Evolutionary conservation across 2,329 filamentous ascomycete species (phyloP).

Genomic region (Colletotrichum salicis): DNA sequence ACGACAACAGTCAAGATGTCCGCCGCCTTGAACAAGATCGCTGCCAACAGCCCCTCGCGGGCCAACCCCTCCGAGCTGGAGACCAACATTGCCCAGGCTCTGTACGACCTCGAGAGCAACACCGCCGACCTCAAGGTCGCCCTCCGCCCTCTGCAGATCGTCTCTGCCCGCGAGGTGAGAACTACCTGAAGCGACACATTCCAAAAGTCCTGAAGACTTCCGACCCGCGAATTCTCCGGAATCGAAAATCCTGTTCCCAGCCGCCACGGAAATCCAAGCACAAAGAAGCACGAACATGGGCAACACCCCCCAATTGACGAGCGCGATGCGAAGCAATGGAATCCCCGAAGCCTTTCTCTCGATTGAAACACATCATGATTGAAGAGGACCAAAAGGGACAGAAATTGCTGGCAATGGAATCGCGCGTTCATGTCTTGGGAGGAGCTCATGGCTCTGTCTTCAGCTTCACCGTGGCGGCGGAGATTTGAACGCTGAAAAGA

Average conservation of each 20-base stretch:
- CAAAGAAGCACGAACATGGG: no score
- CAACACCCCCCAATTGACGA: background rate
- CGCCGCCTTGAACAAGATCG: constrained; percentile 96
- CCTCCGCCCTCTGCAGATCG: constrained; percentile 97
- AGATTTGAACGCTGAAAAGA: constrained; percentile 39
- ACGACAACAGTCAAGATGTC: constrained; percentile 66
- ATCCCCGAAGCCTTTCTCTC: background rate
- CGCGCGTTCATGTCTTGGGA: background rate
- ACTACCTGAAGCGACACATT: constrained; percentile 49
- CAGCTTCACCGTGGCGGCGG: constrained; percentile 33
- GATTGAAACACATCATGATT: constrained; percentile 30
- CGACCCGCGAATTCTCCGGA: constrained; percentile 15
- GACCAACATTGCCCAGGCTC: constrained; percentile 94
- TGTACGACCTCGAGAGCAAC: constrained; percentile 99
- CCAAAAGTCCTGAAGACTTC: background rate
- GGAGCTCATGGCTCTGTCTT: background rate
- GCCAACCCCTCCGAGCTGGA: constrained; percentile 97
- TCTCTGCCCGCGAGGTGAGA: constrained; percentile 99
- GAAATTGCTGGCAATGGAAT: background rate
- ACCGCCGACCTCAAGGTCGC: constrained; percentile 96
- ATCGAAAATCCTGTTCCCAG: constrained; percentile 29
- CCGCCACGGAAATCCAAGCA: constrained; percentile 12
- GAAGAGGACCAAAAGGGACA: background rate
- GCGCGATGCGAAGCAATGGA: background rate
- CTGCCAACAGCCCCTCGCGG: constrained; percentile 94